Evolutionary conservation across 2,329 filamentous ascomycete genomes (phyloP).

Genomic region (Keithomyces neogunnii): DNA sequence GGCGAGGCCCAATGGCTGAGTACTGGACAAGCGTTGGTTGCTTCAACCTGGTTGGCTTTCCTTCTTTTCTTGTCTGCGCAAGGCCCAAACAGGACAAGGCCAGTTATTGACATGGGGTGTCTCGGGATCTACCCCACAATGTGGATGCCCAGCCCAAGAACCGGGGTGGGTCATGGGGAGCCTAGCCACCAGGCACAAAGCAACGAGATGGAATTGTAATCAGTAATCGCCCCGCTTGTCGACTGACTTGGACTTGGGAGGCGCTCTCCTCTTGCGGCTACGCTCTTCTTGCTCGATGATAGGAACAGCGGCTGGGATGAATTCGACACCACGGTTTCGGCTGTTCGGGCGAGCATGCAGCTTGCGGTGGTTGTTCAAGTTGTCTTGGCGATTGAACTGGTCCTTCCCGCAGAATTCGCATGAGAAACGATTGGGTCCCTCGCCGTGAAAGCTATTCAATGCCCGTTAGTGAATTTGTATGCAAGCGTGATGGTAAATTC

Average conservation of each 20-base stretch:
- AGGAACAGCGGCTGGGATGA: slow-evolving; percentile 29
- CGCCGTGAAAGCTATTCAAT: slow-evolving; percentile 25
- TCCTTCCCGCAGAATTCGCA: slow-evolving; percentile 35
- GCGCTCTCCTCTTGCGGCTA: slow-evolving; percentile 29
- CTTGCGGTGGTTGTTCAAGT: slow-evolving; percentile 34
- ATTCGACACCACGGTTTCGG: slow-evolving; percentile 31
- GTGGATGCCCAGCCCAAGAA: not conserved
- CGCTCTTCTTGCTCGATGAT: slow-evolving; percentile 32
- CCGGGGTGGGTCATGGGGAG: not conserved
- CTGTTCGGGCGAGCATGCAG: slow-evolving; percentile 30
- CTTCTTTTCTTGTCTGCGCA: slow-evolving; percentile 1
- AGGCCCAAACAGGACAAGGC: not conserved
- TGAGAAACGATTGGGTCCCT: slow-evolving; percentile 29
- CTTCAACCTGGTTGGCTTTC: not conserved
- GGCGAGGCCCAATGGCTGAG: not conserved
- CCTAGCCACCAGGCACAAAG: slow-evolving; percentile 2
- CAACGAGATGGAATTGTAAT: slow-evolving; percentile 4
- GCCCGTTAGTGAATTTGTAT: not conserved
- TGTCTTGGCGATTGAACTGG: slow-evolving; percentile 32
- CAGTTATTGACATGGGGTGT: not conserved
- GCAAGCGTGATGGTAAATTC: not conserved
- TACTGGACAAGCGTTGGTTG: not conserved
- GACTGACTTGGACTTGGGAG: slow-evolving; percentile 26
- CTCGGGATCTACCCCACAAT: slow-evolving; percentile 3
- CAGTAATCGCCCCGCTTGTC: slow-evolving; percentile 24